phyloP scores from a whole-genome alignment of 768 basidiomycete genomes.

The Pisolithus orientalis region DNA sequence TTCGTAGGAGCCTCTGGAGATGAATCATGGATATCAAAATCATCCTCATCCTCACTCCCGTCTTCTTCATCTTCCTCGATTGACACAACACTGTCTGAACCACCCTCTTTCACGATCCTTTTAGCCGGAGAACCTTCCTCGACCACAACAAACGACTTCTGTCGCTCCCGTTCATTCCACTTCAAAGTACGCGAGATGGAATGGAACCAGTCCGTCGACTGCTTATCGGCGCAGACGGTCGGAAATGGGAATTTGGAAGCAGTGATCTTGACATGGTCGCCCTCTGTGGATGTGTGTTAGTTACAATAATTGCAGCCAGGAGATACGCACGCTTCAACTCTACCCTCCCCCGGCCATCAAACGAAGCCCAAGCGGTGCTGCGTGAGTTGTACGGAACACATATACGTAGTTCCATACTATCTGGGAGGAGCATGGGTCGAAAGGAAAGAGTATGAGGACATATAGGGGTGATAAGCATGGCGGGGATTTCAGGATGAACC shows the following conservation, averaged over 20 bases:
- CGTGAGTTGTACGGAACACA: slow-evolving; percentile 99
- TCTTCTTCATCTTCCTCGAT: slow-evolving; percentile 44
- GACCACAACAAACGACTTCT: slow-evolving; percentile 97
- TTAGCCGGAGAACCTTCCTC: slow-evolving; percentile 70
- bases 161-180: slow-evolving; percentile 98
- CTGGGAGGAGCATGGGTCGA: slow-evolving; percentile 96
- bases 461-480: slow-evolving; percentile 93
- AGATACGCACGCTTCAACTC: slow-evolving; percentile 81
- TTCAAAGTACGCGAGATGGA: slow-evolving; percentile 94
- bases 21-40: slow-evolving; percentile 92
- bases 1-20: slow-evolving; percentile 44
- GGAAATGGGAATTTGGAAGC: slow-evolving; percentile 98
- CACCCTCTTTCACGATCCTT: slow-evolving; percentile 19
- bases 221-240: slow-evolving; percentile 95
- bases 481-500: slow-evolving; percentile 96
- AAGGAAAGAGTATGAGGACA: slow-evolving; percentile 98
- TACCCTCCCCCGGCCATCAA: slow-evolving; percentile 94
- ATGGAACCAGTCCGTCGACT: slow-evolving; percentile 98
- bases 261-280: slow-evolving; percentile 97
- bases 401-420: slow-evolving; percentile 96
- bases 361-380: slow-evolving; percentile 98
- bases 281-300: slow-evolving; percentile 53
- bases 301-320: neutral
- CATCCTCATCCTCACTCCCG: slow-evolving; percentile 60
- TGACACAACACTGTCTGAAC: slow-evolving; percentile 3